These are phyloP conservation scores for Vigna trinervia DNA, from an alignment of 306 rosid genomes.

Conservation along the genomic window DNA sequence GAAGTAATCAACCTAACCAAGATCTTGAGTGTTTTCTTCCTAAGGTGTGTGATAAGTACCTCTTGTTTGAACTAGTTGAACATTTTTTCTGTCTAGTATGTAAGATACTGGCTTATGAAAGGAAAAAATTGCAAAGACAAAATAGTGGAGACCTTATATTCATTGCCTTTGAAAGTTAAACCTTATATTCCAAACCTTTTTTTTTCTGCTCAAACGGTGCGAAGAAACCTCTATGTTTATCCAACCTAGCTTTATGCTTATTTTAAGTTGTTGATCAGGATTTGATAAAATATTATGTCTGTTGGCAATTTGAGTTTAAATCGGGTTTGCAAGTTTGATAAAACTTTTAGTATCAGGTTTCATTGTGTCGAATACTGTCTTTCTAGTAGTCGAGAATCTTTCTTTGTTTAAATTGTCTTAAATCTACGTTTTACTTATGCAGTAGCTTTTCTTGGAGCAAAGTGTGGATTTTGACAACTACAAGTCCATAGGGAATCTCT, in stretches of 20 bases:
- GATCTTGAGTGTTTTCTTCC: constrained; percentile 24
- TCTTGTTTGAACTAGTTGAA: background rate
- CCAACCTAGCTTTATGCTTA: background rate
- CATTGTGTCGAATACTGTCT: background rate
- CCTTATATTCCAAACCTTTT: background rate
- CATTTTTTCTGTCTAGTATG: constrained; percentile 5
- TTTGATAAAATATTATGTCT: background rate
- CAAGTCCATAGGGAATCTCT: constrained; percentile 3
- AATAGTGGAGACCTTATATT: background rate
- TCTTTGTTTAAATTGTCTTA: constrained; percentile 8
- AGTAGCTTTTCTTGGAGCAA: constrained; percentile 13
- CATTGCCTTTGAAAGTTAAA: background rate
- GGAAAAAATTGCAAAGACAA: background rate
- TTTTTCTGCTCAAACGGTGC: constrained; percentile 8
- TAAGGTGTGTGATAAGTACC: constrained; percentile 13
- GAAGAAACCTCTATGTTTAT: background rate
- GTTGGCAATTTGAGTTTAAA: constrained; percentile 7
- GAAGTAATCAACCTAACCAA: constrained; percentile 30
- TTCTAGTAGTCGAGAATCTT: background rate
- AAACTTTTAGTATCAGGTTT: background rate
- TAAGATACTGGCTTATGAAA: background rate
- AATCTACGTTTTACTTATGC: constrained; percentile 3
- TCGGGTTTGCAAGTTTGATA: background rate
- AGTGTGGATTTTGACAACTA: constrained; percentile 26
- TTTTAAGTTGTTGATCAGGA: background rate